Percentiles rank a stretch among this genome's conserved stretches.
Evolutionary conservation across 352 stramenopile species (phyloP).

Genomic region (Pythium monospermum): DNA sequence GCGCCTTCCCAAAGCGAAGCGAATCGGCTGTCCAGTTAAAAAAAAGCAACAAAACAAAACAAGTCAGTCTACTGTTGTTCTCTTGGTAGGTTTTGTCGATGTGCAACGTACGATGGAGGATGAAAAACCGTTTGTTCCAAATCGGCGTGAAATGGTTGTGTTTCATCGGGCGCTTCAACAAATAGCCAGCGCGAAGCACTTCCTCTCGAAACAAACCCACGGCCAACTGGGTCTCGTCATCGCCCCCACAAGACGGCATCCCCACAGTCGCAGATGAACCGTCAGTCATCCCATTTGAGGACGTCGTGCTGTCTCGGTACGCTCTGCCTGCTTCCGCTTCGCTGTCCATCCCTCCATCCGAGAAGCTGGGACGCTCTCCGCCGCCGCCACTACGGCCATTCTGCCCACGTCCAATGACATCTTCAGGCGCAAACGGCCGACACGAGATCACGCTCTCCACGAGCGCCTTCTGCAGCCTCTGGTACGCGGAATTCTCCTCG

Average conservation of each 20-base stretch:
- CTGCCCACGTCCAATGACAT: too few relatives aligned
- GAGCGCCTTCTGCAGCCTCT: slow-evolving; percentile 45
- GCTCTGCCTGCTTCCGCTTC: not conserved
- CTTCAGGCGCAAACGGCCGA: slow-evolving; percentile 40
- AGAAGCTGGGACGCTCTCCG: not conserved
- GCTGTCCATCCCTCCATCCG: slow-evolving; percentile 1
- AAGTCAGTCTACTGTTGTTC: not conserved
- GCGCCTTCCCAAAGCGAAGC: slow-evolving; percentile 63
- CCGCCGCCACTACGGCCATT: too few relatives aligned
- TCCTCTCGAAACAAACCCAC: slow-evolving; percentile 48
- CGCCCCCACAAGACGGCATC: not conserved
- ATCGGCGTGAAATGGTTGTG: slow-evolving; percentile 76
- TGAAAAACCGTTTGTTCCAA: slow-evolving; percentile 71
- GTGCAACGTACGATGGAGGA: slow-evolving; percentile 46
- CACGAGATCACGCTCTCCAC: slow-evolving; percentile 47
- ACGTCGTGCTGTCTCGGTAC: slow-evolving; percentile 13
- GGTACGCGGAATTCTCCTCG: slow-evolving; percentile 60
- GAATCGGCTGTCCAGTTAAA: slow-evolving; percentile 32
- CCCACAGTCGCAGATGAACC: not conserved
- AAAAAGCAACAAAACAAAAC: slow-evolving; percentile 1
- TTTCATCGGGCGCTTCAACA: slow-evolving; percentile 84
- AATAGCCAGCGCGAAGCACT: slow-evolving; percentile 61
- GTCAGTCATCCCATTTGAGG: slow-evolving; percentile 11
- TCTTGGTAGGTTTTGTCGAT: not conserved
- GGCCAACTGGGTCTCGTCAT: slow-evolving; percentile 3